phyloP scores from a whole-genome alignment of 192 early-diverging fungal genomes.

The Gryganskiella cystojenkinii region DNA sequence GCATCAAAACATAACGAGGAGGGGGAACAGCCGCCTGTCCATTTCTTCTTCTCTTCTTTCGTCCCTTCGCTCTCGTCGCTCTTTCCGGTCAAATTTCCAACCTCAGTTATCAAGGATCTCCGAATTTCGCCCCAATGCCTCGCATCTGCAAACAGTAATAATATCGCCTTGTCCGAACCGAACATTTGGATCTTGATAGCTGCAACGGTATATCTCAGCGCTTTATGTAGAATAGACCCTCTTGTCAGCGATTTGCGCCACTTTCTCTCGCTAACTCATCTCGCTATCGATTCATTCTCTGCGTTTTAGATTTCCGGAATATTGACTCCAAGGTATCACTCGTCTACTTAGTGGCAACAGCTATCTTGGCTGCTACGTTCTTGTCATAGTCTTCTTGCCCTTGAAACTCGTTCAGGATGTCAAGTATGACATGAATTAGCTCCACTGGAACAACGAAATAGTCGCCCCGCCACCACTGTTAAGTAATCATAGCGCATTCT shows the following conservation, averaged over 20 bases:
- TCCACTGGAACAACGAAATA: slow-evolving; percentile 70
- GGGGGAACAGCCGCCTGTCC: no score
- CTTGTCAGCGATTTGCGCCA: no score
- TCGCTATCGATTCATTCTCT: not conserved
- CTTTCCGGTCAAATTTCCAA: not conserved
- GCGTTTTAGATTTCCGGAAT: slow-evolving; percentile 60
- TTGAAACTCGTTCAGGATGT: slow-evolving; percentile 82
- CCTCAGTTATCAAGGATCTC: not conserved
- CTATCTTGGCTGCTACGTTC: slow-evolving; percentile 75
- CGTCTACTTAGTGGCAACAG: slow-evolving; percentile 69
- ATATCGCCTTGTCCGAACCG: slow-evolving; percentile 69
- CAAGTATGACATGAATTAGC: slow-evolving; percentile 57
- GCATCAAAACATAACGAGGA: no score
- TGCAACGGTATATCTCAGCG: slow-evolving; percentile 79
- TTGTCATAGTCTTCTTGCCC: slow-evolving; percentile 77
- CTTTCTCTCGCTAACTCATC: no score
- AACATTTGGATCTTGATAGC: slow-evolving; percentile 73
- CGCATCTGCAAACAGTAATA: not conserved
- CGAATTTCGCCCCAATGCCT: not conserved
- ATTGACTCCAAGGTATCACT: slow-evolving; percentile 72
- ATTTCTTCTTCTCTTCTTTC: not conserved
- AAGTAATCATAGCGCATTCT: no score
- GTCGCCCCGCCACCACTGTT: no score
- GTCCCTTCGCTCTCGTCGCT: not conserved
- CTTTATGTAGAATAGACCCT: no score